Percentiles rank a stretch among this genome's conserved stretches.
These are phyloP conservation scores for Prinsepia uniflora DNA, from an alignment of 306 rosid genomes.

Conservation along the genomic window DNA sequence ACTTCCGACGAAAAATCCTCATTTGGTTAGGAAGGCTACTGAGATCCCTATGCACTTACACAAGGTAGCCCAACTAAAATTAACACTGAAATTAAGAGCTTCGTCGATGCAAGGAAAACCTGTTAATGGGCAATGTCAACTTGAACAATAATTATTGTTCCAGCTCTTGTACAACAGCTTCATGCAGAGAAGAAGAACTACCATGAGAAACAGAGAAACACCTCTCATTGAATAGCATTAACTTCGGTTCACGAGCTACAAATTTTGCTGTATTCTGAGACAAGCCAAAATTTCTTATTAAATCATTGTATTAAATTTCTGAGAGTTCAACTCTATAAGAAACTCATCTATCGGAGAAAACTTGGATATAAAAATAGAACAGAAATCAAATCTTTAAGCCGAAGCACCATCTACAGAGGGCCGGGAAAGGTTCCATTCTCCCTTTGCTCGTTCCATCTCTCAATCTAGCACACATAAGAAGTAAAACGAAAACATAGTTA, in stretches of 20 bases:
- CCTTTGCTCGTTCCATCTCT: constrained; percentile 96
- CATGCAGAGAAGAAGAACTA: neutral
- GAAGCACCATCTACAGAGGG: constrained; percentile 55
- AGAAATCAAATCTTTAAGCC: constrained; percentile 29
- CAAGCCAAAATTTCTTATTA: constrained; percentile 75
- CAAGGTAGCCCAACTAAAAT: too few relatives aligned
- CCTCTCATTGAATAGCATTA: constrained; percentile 1
- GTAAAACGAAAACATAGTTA: neutral
- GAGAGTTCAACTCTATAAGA: constrained; percentile 40
- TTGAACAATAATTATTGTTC: neutral
- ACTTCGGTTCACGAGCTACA: constrained; percentile 30
- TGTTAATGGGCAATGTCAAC: too few relatives aligned
- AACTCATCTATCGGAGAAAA: constrained; percentile 28
- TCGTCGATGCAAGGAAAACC: too few relatives aligned
- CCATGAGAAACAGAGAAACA: neutral
- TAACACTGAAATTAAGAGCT: too few relatives aligned
- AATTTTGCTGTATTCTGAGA: constrained; percentile 26
- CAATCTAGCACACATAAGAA: constrained; percentile 51
- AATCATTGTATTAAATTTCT: constrained; percentile 34
- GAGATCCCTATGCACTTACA: too few relatives aligned
- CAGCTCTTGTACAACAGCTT: neutral
- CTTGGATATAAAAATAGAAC: constrained; percentile 24
- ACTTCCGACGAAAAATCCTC: too few relatives aligned
- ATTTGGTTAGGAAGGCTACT: too few relatives aligned
- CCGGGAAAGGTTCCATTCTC: constrained; percentile 98